Evolutionary conservation across 2,329 filamentous ascomycete species (phyloP), one percentile per base, ranked within the genome.

Genomic region (Aspergillus vadensis): DNA sequence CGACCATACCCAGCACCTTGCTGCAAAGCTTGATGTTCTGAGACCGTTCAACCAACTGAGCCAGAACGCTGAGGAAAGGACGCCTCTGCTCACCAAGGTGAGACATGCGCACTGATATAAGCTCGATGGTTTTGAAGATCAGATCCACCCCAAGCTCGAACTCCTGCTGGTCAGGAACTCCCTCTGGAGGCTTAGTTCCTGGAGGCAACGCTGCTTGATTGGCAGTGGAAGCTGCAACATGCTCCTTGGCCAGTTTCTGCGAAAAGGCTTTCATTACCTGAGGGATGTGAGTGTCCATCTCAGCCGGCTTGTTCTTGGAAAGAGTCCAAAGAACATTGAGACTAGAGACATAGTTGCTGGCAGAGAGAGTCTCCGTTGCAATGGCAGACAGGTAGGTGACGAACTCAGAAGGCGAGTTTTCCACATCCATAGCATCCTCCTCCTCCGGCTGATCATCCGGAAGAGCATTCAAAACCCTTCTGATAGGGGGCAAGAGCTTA

Each of bases 311-410:
- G 61, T 91, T 89, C 69, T 91, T 87, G 5, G 92, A 92, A 19
- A 99, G 80, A 15, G 92, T 95, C 93, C 93, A 98, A 15, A 99
- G 80, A 23, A 96, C 89, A 73, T 97, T 97, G 74, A 99, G 90
- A 48, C 92, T 92, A 12, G 93, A 92, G 17, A 93, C 86, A 70
- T 96, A 92, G 66, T 92, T 92, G 59, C 85, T 85, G 55, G 88
- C 88, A 5, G 91, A 91, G 66, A 99, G 86, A 9, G 90, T 90
- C 76, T 98, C 95, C 0, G 91, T 94, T 1, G 93, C 92, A 57
- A 94, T 87, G n/a, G 87, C 85, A 17, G 91, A 95, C 39, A 98
- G 79, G 71, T 92, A 94, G 1, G 87, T 88, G 53, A 96, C 87
- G 68, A 98, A 92, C 72, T 97, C 93, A 0, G 93, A 93, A 0